These are phyloP conservation scores for Pseudonitzschia multiseries DNA, from an alignment of 108 stramenopile species.

Conservation along the genomic window DNA sequence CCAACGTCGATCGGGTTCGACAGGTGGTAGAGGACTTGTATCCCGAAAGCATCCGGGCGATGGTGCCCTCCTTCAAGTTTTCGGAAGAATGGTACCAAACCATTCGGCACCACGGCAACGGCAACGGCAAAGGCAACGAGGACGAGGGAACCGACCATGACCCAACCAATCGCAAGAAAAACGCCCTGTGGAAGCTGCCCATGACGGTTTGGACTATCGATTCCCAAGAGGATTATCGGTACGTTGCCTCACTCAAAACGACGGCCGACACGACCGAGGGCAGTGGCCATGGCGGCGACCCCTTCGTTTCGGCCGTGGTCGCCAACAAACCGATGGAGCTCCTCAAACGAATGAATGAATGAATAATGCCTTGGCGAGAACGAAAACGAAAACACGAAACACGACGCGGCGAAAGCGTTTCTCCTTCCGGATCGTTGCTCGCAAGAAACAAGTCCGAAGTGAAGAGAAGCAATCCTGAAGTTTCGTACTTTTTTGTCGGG, in stretches of 20 bases:
- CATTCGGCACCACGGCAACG: neutral
- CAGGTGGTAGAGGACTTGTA: neutral
- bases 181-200: neutral
- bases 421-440: no score
- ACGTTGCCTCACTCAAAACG: conserved; percentile 1
- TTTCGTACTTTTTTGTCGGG: no score
- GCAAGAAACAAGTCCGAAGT: no score
- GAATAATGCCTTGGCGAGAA: no score
- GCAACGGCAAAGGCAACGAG: neutral
- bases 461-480: no score
- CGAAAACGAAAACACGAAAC: no score
- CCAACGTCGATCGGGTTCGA: neutral
- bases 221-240: conserved; percentile 6
- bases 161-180: no score
- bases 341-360: neutral
- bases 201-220: conserved; percentile 23
- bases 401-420: no score
- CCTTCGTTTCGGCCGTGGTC: conserved; percentile 1
- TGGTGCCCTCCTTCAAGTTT: conserved; percentile 16
- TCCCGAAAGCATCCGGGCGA: conserved; percentile 5
- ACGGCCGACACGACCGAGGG: neutral
- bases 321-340: conserved; percentile 5
- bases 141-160: neutral
- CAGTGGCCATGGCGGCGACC: neutral
- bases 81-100: neutral